Base-by-base conservation (phyloP, 352 stramenopile species). In the Pythium scleroteichum region DNA sequence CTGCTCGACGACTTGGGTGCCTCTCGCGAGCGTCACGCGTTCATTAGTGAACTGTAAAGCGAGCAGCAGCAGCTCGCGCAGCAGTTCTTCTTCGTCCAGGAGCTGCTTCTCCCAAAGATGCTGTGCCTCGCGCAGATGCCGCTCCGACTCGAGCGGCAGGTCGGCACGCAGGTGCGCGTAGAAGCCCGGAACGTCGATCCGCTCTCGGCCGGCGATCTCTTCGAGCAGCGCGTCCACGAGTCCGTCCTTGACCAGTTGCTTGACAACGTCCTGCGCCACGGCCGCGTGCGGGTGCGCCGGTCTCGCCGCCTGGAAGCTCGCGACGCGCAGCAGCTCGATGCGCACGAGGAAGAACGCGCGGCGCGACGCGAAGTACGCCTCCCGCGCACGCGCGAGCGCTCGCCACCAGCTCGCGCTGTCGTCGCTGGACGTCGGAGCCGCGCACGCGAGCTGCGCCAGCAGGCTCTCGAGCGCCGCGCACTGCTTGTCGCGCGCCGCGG, bases 61-160 rank as follows among this genome's bases (percentile, higher is more conserved):
- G 9, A 89, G 49, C 59, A 91, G 40, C 41, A 88, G 52, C 59
- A 88, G 51, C 29, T 91, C 75, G 35, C 82, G 63, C 57, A 89
- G 47, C 20, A 91, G 53, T n/a, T 66, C 64, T 29, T 85, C 77
- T 59, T 91, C 82, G 26, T 84, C 41, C 9, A 89, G 49, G 14
- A 88, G 59, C 58, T 91, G 82, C 40, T 79, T 47, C 49, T 89
- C 79, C 77, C 79, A 89, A 19, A 44, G 27, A 29, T 71, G 68
- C 38, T 81, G 73, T 13, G 79, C 79, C 16, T 9, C 48, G 10
- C 59, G 58, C 27, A 66, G 41, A 8, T 53, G 42, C 2, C 35
- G 53, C 41, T 66, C 62, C 14, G 49, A 19, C 39, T 50, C 35
- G 22, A 55, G 45, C 23, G 53, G 64, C 22, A 66, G 46, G 14